A percentile compares a stretch with the other conserved stretches of the same genome.
These are phyloP conservation scores for Fusarium nygamai DNA, from an alignment of 2,329 filamentous ascomycete genomes.

Conservation along the genomic window DNA sequence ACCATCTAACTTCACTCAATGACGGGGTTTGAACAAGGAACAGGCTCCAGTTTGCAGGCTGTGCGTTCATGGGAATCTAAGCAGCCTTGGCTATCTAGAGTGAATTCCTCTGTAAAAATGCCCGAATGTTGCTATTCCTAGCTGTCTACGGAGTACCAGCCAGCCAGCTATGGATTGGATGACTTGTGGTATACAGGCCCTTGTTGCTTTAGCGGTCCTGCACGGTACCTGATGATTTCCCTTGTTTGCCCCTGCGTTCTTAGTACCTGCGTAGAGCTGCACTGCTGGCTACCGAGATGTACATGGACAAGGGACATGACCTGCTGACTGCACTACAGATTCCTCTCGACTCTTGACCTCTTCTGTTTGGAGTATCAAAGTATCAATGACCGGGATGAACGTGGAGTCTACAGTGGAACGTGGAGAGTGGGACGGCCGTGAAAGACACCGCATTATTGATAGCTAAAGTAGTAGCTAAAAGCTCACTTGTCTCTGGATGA, in stretches of 20 bases:
- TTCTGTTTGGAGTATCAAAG: slow-evolving; percentile 7
- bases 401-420: slow-evolving; percentile 40
- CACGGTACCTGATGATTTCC: slow-evolving; percentile 38
- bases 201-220: slow-evolving; percentile 27
- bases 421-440: slow-evolving; percentile 36
- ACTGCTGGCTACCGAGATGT: slow-evolving; percentile 9
- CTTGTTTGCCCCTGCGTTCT: slow-evolving; percentile 25
- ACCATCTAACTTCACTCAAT: slow-evolving; percentile 1
- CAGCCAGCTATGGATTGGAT: background rate
- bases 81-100: slow-evolving; percentile 20
- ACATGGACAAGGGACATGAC: slow-evolving; percentile 5
- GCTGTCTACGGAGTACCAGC: background rate
- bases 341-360: background rate
- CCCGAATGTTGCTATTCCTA: slow-evolving; percentile 20
- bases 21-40: slow-evolving; percentile 18
- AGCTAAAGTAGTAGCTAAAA: background rate
- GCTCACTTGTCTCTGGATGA: background rate
- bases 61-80: slow-evolving; percentile 29
- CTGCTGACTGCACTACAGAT: slow-evolving; percentile 29
- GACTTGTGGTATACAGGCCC: slow-evolving; percentile 1
- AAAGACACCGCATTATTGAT: slow-evolving; percentile 32
- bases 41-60: slow-evolving; percentile 31
- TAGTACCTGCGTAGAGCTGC: slow-evolving; percentile 33
- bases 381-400: slow-evolving; percentile 28
- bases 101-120: background rate